Percentiles rank a stretch among this genome's conserved stretches.
phyloP scores from a whole-genome alignment of 2,329 filamentous ascomycete species.

The Alternaria sp. region DNA sequence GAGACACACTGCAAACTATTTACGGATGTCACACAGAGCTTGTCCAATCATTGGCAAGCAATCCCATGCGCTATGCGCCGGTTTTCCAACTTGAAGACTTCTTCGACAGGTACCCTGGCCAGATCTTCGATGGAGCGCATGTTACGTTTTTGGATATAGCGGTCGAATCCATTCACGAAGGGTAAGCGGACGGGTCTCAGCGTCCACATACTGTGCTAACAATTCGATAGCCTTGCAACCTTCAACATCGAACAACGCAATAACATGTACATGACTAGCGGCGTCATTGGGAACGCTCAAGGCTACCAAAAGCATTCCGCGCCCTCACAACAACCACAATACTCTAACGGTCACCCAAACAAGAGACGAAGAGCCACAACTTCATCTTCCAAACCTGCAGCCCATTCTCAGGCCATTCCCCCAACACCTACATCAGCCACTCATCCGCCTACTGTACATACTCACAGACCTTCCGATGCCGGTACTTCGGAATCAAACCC shows the following conservation, averaged over 20 bases:
- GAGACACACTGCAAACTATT: conserved; percentile 78
- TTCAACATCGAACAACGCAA: conserved; percentile 50
- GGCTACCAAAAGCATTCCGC: conserved; percentile 37
- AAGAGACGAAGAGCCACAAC: conserved; percentile 49
- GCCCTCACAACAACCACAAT: conserved; percentile 35
- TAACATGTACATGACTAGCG: conserved; percentile 47
- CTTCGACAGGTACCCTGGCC: conserved; percentile 80
- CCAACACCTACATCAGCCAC: conserved; percentile 45
- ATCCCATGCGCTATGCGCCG: conserved; percentile 75
- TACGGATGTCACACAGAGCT: conserved; percentile 81
- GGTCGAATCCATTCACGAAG: conserved; percentile 67
- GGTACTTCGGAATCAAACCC: conserved; percentile 33
- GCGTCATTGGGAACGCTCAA: conserved; percentile 36
- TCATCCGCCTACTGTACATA: conserved; percentile 29
- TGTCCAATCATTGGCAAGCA: conserved; percentile 74
- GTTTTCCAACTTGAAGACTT: conserved; percentile 89
- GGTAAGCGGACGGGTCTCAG: conserved; percentile 47
- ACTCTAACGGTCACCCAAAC: conserved; percentile 41
- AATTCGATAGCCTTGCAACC: conserved; percentile 36
- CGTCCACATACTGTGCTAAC: conserved; percentile 18
- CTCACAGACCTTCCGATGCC: conserved; percentile 33
- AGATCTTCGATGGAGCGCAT: conserved; percentile 77
- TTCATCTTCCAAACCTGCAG: conserved; percentile 33
- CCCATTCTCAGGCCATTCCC: conserved; percentile 30
- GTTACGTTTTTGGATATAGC: conserved; percentile 73